Base-by-base conservation (phyloP, 495 filamentous ascomycete genomes). In the Lasiosphaeria miniovina region DNA sequence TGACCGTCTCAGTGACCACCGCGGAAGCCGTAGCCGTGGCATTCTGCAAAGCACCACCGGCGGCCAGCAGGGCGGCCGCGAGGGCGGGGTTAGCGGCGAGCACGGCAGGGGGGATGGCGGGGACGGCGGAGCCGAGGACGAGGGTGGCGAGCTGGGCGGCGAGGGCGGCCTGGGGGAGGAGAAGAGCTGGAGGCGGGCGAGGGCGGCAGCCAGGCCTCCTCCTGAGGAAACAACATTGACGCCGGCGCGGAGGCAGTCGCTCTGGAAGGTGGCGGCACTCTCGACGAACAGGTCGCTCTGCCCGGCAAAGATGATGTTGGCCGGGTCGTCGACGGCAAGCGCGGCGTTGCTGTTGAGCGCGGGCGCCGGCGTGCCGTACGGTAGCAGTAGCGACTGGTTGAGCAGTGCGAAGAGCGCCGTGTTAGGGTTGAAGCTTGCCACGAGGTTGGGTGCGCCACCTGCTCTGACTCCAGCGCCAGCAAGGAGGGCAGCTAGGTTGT, bases 301-400 rank as follows among this genome's bases (percentile, higher is more conserved):
- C 43, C 56, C 56, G 4, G 68, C 57, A 8, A 69, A 61, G 59
- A 75, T 71, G 61, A 75, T 75, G 48, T 65, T 64, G 34, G 72
- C 72, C 8, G 72, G 72, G 59, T 73, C 72, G 11, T 59, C 58
- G 57, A 75, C 63, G 52, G 73, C 60, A 4, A 71, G 24, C 24
- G 24, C 61, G n/a, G 68, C 68, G 34, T 41, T 40, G 35, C 54
- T 24, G 24, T 24, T 24, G 24, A 24, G 24, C 24, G 24, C 49
- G 17, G 65, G 65, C 38, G 70, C 68, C 11, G 60, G 34, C 0
- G 67, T 63, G 14, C 66, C 64, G 63, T 65, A 63, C 3, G 70
- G 68, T 43, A 73, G 63, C 51, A 75, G 59, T 40, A 73, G 33
- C 45, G 61, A 63, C 59, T 68, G 57, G 64, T 69, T 69, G 12